Base-by-base conservation (phyloP, 345 rosid species). In the Ceriops tagal region DNA sequence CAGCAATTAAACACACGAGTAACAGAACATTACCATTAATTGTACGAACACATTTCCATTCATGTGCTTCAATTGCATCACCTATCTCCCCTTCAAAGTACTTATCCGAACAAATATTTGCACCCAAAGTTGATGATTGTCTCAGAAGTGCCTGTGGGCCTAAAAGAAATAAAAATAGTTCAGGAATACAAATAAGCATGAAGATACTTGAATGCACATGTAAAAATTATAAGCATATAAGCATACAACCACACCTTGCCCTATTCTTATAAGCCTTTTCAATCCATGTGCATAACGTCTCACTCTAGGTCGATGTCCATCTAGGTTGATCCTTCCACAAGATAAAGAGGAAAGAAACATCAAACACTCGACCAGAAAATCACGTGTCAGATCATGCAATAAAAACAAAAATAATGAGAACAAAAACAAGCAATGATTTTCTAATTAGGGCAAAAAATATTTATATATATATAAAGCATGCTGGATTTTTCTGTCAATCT, bases 41-140 rank as follows among this genome's bases (percentile, higher is more conserved):
- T 18, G 92, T 91, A 61, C 93, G 87, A 58, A 93, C 89, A 80
- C 97, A 93, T 86, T 87, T 89, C 98, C 98, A 93, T 61, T 86
- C 76, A 72, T 91, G 85, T 65, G 91, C 91, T 72, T 93, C 97
- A 65, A 89, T 59, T 58, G 90, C 97, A 88, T 93, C 98, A 75
- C 96, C 97, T 21, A 28, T 72, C 53, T 91, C 91, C 77, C 89
- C 85, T 55, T 78, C 93, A 66, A 78, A 84, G 76, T 80, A 81
- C 27, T 86, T 83, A 74, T 84, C 90, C 13, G 62, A 57, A 61
- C 77, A 53, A 57, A 27, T 73, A 66, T 72, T 76, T 46, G 72
- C 77, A 71, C 61, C 80, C 84, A 91, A 77, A 73, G 56, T 67
- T 57, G 97, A 88, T 52, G 90, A 83, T 74, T 88, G 91, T 66